phyloP scores from a whole-genome alignment of 1,139 yeast species.

The Hyphopichia pseudoburtonii region DNA sequence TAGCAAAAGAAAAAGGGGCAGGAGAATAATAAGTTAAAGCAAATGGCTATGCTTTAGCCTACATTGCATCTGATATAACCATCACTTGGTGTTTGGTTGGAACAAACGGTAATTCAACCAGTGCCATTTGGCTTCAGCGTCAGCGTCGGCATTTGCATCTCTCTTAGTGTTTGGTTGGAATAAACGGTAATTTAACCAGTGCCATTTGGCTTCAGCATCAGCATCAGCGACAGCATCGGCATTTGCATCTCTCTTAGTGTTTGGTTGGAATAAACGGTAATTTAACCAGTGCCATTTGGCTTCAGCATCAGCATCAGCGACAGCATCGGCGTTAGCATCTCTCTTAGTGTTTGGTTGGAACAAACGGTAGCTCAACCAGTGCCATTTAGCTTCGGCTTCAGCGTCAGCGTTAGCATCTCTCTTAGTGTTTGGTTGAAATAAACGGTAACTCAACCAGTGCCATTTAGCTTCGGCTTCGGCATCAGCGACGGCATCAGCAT shows the following conservation, averaged over 20 bases:
- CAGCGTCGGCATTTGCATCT: conserved; percentile 14
- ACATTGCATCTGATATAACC: no score
- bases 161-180: conserved; percentile 13
- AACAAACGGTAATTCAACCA: conserved; percentile 7
- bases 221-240: conserved; percentile 14
- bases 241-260: conserved; percentile 15
- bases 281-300: conserved; percentile 10
- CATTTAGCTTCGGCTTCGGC: conserved; percentile 7
- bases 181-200: conserved; percentile 12
- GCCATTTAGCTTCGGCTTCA: conserved; percentile 7
- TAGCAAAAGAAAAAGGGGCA: no score
- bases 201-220: conserved; percentile 11
- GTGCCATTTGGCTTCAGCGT: conserved; percentile 10
- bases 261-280: conserved; percentile 9
- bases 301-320: conserved; percentile 3
- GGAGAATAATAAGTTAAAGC: no score
- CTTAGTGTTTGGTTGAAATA: conserved; percentile 7
- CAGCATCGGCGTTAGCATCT: conserved; percentile 8
- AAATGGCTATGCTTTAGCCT: no score
- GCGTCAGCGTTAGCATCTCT: conserved; percentile 5
- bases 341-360: conserved; percentile 8
- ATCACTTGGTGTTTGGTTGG: conserved; percentile 9
- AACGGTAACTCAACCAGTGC: conserved; percentile 8
- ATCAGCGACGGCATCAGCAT: conserved; percentile 14
- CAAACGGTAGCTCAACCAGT: conserved; percentile 8